phyloP scores from a whole-genome alignment of 164 flowering plant genomes.

The Saururus chinensis region DNA sequence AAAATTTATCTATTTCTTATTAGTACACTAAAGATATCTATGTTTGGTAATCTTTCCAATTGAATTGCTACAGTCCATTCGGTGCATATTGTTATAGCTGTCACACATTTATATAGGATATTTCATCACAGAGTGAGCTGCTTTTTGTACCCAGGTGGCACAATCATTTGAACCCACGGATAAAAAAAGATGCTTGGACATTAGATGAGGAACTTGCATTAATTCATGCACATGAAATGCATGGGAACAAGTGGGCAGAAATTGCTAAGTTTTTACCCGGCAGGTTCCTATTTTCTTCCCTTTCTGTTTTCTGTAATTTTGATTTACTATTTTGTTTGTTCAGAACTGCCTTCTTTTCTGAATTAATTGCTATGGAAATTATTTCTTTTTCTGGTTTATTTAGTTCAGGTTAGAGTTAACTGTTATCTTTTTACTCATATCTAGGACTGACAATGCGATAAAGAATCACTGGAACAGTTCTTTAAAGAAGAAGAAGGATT shows the following conservation, averaged over 20 bases:
- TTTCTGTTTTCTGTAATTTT: background rate
- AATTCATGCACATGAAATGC: constrained; percentile 55
- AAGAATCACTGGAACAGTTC: constrained; percentile 99
- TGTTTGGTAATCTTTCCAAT: background rate
- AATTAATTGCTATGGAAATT: too few relatives aligned
- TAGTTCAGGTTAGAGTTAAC: background rate
- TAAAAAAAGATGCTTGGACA: constrained; percentile 91
- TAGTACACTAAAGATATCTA: background rate
- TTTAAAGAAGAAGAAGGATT: constrained; percentile 76
- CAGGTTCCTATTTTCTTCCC: constrained; percentile 35
- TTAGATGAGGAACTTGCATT: constrained; percentile 76
- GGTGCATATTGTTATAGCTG: background rate
- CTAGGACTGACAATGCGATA: constrained; percentile 94
- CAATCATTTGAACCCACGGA: constrained; percentile 89
- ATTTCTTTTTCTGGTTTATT: background rate
- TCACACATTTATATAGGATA: background rate
- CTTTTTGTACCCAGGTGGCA: constrained; percentile 66
- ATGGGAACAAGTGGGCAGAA: constrained; percentile 99
- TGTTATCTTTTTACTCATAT: background rate
- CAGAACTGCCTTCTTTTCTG: too few relatives aligned
- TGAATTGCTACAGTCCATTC: background rate
- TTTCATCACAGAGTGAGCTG: background rate
- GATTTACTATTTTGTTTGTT: too few relatives aligned
- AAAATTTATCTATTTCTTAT: too few relatives aligned
- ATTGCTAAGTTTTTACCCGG: constrained; percentile 90